Evolutionary conservation across 2,329 filamentous ascomycete species (phyloP).

Genomic region (Blumeria hordei): DNA sequence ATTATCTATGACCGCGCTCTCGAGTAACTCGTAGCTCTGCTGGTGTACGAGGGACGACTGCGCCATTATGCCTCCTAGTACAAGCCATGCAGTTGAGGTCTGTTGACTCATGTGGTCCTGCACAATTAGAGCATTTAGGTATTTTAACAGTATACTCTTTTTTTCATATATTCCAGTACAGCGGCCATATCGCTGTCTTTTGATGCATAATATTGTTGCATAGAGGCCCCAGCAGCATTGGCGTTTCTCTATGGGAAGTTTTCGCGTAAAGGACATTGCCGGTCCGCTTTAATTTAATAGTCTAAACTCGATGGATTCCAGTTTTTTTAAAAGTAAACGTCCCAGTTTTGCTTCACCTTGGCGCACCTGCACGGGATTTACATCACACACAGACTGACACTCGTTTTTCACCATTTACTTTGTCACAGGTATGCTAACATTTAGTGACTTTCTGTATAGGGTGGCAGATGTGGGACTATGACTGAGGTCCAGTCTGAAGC

Average conservation of each 20-base stretch:
- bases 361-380: neutral
- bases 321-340: neutral
- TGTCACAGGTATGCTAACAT: no score
- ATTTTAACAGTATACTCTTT: neutral
- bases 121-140: no score
- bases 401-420: no score
- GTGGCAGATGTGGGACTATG: neutral
- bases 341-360: neutral
- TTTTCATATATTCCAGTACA: neutral
- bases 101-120: no score
- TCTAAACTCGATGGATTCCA: neutral
- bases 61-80: no score
- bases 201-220: neutral
- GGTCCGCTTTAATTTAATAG: neutral
- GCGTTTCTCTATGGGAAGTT: neutral
- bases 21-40: no score
- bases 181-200: neutral
- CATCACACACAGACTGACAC: no score
- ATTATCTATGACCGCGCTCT: no score
- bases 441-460: neutral
- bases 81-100: no score
- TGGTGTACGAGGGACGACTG: no score
- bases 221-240: neutral
- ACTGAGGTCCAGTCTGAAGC: neutral
- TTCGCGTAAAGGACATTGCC: neutral